Conservation (phyloP, 495 filamentous ascomycete species). For the Podospora appendiculata region DNA sequence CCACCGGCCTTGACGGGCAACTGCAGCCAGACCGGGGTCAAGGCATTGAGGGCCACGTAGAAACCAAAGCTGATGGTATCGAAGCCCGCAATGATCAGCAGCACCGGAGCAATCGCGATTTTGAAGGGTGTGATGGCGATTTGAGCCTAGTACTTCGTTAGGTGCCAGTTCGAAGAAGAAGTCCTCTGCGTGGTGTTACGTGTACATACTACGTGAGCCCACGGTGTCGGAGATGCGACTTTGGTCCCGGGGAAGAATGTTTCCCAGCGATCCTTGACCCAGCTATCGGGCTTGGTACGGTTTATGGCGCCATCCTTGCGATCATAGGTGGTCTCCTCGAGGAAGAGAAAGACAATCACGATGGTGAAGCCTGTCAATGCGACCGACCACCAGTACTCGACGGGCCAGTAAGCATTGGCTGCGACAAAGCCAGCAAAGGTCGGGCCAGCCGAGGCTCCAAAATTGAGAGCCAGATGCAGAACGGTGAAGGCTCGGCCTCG, state of each 20-base stretch:
- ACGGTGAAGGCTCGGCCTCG: conserved; percentile 43
- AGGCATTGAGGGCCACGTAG: conserved; percentile 28
- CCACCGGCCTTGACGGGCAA: conserved; percentile 34
- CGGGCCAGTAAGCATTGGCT: conserved; percentile 29
- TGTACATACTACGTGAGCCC: too few relatives aligned
- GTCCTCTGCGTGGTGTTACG: too few relatives aligned
- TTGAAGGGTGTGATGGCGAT: conserved; percentile 28
- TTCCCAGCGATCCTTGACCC: conserved; percentile 31
- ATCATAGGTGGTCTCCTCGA: conserved; percentile 37
- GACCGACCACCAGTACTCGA: conserved; percentile 47
- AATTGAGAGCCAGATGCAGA: conserved; percentile 32
- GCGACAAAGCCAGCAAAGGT: conserved; percentile 42
- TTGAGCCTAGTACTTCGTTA: conserved; percentile 10
- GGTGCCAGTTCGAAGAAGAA: not conserved
- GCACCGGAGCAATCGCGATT: conserved; percentile 37
- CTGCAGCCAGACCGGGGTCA: conserved; percentile 35
- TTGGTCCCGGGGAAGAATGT: conserved; percentile 37
- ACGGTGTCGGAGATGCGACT: too few relatives aligned
- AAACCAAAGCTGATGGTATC: conserved; percentile 40
- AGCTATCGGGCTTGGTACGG: conserved; percentile 16
- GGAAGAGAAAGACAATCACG: conserved; percentile 34
- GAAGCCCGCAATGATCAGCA: conserved; percentile 35
- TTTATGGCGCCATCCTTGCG: conserved; percentile 13
- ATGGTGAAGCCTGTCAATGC: conserved; percentile 31
- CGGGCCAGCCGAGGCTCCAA: conserved; percentile 34